phyloP scores from a whole-genome alignment of 768 basidiomycete genomes.

The Boletus rubescentipes region DNA sequence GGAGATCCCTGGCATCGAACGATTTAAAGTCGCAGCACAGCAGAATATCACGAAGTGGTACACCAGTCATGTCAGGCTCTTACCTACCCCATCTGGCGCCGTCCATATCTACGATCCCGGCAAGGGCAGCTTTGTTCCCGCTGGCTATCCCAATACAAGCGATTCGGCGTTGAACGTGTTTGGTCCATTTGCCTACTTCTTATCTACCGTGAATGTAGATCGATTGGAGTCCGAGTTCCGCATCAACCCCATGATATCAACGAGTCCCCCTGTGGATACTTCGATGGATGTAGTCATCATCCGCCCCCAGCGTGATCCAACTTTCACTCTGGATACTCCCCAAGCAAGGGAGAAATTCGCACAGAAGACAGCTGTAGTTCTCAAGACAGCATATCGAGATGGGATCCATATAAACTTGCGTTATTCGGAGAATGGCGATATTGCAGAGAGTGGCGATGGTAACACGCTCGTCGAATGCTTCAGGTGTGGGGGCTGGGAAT shows the following conservation, averaged over 20 bases:
- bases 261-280: constrained; percentile 41
- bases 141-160: constrained; percentile 34
- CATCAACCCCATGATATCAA: constrained; percentile 63
- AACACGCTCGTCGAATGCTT: constrained; percentile 71
- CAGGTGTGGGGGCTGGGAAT: constrained; percentile 80
- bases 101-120: constrained; percentile 64
- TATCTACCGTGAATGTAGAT: constrained; percentile 80
- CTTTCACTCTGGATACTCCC: constrained; percentile 39
- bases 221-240: constrained; percentile 82
- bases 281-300: constrained; percentile 76
- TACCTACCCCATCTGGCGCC: constrained; percentile 40
- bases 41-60: constrained; percentile 77
- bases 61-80: constrained; percentile 54
- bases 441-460: constrained; percentile 44
- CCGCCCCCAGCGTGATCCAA: constrained; percentile 66
- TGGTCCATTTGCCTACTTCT: constrained; percentile 87
- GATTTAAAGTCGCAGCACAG: constrained; percentile 84
- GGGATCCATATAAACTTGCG: constrained; percentile 67
- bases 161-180: constrained; percentile 45
- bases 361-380: constrained; percentile 49
- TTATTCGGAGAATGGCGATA: constrained; percentile 48
- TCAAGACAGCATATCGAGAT: constrained; percentile 72
- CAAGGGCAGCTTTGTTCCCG: constrained; percentile 46
- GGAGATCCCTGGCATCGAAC: constrained; percentile 71
- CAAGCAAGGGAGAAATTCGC: constrained; percentile 51